Percentiles rank a stretch among this genome's conserved stretches.
Conservation (phyloP, 805 yeast genomes). For the Barnettozyma salicaria region DNA sequence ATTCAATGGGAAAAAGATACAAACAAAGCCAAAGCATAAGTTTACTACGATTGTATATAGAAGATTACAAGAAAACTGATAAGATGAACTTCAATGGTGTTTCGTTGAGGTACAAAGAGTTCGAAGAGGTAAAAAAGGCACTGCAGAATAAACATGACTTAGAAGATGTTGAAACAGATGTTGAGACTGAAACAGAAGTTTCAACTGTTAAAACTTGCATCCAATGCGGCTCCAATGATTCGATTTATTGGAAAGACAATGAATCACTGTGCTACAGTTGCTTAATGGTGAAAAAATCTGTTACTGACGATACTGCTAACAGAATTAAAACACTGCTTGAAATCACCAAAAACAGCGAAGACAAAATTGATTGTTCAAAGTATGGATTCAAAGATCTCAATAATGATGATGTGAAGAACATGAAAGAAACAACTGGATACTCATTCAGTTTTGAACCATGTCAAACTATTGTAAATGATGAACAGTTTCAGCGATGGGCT, state of each 20-base stretch:
- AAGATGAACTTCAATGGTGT: conserved; percentile 23
- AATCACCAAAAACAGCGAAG: conserved; percentile 1
- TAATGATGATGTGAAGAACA: background rate
- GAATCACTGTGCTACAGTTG: conserved; percentile 15
- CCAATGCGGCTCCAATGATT: conserved; percentile 4
- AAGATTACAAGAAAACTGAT: conserved; percentile 16
- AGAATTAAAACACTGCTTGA: background rate
- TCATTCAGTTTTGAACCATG: background rate
- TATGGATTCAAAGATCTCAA: background rate
- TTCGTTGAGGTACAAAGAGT: conserved; percentile 39
- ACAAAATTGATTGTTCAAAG: conserved; percentile 1
- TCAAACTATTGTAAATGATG: background rate
- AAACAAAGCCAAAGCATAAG: conserved; percentile 12
- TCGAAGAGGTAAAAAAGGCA: conserved; percentile 10
- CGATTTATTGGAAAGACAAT: conserved; percentile 18
- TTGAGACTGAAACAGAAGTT: background rate
- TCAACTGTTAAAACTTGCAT: background rate
- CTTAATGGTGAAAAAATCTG: background rate
- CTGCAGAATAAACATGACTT: background rate
- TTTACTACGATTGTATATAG: conserved; percentile 19
- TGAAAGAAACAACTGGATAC: background rate
- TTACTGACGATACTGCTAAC: conserved; percentile 2
- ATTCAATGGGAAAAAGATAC: conserved; percentile 15
- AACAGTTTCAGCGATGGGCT: background rate
- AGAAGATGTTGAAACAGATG: background rate